Base-by-base conservation (phyloP, 441 rosid species). In the Kokia cookei region DNA sequence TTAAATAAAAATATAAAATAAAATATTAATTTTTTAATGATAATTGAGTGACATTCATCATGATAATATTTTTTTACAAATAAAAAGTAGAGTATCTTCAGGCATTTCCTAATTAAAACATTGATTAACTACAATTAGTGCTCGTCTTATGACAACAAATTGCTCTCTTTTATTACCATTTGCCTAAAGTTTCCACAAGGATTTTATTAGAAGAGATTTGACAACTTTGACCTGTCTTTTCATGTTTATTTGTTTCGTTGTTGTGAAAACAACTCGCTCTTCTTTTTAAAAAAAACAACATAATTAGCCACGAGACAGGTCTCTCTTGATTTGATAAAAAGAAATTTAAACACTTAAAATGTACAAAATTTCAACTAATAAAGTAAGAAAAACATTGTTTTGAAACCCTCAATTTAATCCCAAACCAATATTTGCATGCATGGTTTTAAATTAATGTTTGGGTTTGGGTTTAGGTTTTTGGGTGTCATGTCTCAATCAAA, bases 401-500 rank as follows among this genome's bases (percentile, higher is more conserved):
- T 5, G 37, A 5, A 32, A 4, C 37, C 37, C 37, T 32, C 37
- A 32, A 32, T 32, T 32, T 6, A 32, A 32, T 6, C 37, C 35
- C 37, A 32, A 32, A 32, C 37, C 37, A 45, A 45, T 9, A 10
- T 19, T 65, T 45, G 54, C 69, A 6, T 12, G 37, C 24, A 45
- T 43, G 35, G 69, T 24, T 10, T 17, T 37, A 63, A 65, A 4
- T 48, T 24, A 50, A 27, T 48, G 14, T 53, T 35, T 68, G 58
- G 68, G 55, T 75, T 76, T 82, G 58, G 68, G 55, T 75, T 76
- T 82, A 72, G 80, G 77, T 65, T 75, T 81, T 79, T 62, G 77
- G 88, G 84, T 80, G 90, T 72, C 63, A 71, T 75, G 87, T 88
- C 90, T 71, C 70, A 65, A 63, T 92, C 91, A 86, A 81, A 65